A percentile compares a stretch with the other conserved stretches of the same genome.
These are phyloP conservation scores for Ascochyta rabiei DNA, from an alignment of 2,329 filamentous ascomycete genomes.

Conservation along the genomic window DNA sequence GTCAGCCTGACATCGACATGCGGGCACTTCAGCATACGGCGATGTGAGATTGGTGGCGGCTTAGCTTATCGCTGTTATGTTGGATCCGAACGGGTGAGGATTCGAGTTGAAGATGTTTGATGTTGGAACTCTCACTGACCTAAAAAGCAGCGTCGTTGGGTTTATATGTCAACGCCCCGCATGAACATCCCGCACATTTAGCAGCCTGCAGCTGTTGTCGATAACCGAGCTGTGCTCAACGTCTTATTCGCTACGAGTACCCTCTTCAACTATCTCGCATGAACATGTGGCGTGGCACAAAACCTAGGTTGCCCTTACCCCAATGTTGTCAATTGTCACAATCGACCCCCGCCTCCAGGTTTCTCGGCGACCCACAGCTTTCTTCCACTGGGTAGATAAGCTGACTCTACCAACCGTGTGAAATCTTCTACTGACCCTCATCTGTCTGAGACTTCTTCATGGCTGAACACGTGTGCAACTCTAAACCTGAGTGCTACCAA, in stretches of 20 bases:
- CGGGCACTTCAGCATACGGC: background rate
- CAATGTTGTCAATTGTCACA: background rate
- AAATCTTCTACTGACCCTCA: background rate
- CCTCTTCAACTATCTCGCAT: slow-evolving; percentile 1
- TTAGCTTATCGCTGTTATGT: background rate
- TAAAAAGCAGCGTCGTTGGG: background rate
- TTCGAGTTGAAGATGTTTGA: background rate
- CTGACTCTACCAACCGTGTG: background rate
- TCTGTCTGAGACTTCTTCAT: background rate
- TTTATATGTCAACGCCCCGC: background rate
- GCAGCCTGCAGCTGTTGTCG: background rate
- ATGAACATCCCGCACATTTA: background rate
- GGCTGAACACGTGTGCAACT: background rate
- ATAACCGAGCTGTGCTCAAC: slow-evolving; percentile 4
- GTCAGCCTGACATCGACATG: background rate
- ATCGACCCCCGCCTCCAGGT: slow-evolving; percentile 8
- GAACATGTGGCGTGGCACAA: slow-evolving; percentile 6
- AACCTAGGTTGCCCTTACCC: background rate
- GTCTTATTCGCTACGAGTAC: background rate
- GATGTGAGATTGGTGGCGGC: background rate
- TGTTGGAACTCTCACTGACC: background rate
- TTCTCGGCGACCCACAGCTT: background rate
- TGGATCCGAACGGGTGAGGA: background rate
- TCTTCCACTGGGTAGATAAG: background rate
- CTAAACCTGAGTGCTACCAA: background rate